Conservation (phyloP, 768 basidiomycete species). For the Xerocomellus amylosporus region DNA sequence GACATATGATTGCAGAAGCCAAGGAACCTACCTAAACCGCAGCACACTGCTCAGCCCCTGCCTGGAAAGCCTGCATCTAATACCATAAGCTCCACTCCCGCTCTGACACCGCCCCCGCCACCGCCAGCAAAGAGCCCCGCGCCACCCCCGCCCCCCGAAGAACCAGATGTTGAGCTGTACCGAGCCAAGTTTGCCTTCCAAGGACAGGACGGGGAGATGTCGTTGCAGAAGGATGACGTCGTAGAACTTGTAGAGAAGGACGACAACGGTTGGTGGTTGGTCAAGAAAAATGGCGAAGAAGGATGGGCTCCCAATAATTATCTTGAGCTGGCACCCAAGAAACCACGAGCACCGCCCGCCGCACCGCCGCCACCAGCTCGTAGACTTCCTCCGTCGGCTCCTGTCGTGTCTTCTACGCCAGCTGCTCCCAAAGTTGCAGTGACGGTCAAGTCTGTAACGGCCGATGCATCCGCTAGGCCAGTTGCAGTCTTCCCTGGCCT, state of each 20-base stretch:
- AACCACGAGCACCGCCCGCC: slow-evolving; percentile 59
- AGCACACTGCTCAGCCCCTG: slow-evolving; percentile 49
- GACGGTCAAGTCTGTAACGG: slow-evolving; percentile 43
- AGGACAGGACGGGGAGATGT: slow-evolving; percentile 91
- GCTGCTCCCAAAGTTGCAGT: slow-evolving; percentile 35
- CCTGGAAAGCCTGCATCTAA: slow-evolving; percentile 52
- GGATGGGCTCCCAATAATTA: slow-evolving; percentile 97
- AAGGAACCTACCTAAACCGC: slow-evolving; percentile 35
- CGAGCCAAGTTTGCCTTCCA: slow-evolving; percentile 90
- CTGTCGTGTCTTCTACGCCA: slow-evolving; percentile 37
- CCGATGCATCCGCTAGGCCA: slow-evolving; percentile 69
- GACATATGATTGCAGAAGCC: slow-evolving; percentile 42
- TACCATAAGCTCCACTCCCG: slow-evolving; percentile 20
- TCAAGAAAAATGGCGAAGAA: slow-evolving; percentile 76
- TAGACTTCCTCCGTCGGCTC: slow-evolving; percentile 43
- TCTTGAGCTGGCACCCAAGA: slow-evolving; percentile 74
- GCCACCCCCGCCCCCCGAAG: slow-evolving; percentile 53
- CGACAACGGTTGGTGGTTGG: slow-evolving; percentile 98
- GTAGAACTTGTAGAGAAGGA: slow-evolving; percentile 91
- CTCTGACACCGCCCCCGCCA: slow-evolving; percentile 34
- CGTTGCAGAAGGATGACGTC: slow-evolving; percentile 83
- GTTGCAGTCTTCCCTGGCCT: slow-evolving; percentile 82
- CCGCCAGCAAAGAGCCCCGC: slow-evolving; percentile 43
- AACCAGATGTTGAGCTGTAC: slow-evolving; percentile 72
- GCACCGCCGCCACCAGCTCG: slow-evolving; percentile 67